Conservation (phyloP, 1,284 basidiomycete genomes). For the Trametes sp. region DNA sequence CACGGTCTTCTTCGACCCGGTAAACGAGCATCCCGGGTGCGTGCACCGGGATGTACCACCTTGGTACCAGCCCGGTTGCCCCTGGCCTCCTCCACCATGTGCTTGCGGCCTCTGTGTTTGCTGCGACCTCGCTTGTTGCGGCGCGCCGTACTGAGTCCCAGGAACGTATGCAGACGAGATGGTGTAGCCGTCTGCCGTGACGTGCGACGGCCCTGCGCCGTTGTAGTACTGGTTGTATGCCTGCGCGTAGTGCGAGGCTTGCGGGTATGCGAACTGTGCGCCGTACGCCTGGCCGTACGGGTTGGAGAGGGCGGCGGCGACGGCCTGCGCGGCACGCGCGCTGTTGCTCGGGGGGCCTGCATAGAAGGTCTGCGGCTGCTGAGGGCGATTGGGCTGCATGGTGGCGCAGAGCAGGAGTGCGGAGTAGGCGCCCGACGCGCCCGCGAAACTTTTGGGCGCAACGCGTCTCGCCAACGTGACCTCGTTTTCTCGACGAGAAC, state of each 20-base stretch:
- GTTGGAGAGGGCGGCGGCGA: constrained; percentile 47
- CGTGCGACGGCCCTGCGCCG: constrained; percentile 35
- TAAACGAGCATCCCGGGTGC: constrained; percentile 74
- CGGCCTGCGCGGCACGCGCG: constrained; percentile 35
- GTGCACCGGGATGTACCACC: constrained; percentile 70
- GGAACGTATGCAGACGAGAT: constrained; percentile 59
- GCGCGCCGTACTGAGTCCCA: constrained; percentile 17
- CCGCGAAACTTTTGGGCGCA: constrained; percentile 23
- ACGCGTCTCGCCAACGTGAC: constrained; percentile 15
- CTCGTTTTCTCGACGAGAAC: background rate
- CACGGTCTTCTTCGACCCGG: constrained; percentile 77
- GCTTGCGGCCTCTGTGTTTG: constrained; percentile 9
- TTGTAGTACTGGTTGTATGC: constrained; percentile 53
- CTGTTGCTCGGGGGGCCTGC: constrained; percentile 1
- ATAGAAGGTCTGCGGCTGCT: constrained; percentile 10
- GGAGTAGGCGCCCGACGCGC: constrained; percentile 14
- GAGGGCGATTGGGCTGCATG: constrained; percentile 28
- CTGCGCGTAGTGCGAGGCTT: constrained; percentile 64
- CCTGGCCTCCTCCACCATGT: constrained; percentile 23
- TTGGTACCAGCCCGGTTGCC: constrained; percentile 60
- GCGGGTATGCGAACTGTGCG: constrained; percentile 35
- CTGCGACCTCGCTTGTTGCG: constrained; percentile 1
- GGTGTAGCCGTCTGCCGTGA: constrained; percentile 62
- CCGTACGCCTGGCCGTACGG: constrained; percentile 46
- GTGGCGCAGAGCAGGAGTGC: constrained; percentile 7